Percentiles rank a stretch among this genome's conserved stretches.
Conservation (phyloP, 2,329 filamentous ascomycete species). For the Penicillium sp. region DNA sequence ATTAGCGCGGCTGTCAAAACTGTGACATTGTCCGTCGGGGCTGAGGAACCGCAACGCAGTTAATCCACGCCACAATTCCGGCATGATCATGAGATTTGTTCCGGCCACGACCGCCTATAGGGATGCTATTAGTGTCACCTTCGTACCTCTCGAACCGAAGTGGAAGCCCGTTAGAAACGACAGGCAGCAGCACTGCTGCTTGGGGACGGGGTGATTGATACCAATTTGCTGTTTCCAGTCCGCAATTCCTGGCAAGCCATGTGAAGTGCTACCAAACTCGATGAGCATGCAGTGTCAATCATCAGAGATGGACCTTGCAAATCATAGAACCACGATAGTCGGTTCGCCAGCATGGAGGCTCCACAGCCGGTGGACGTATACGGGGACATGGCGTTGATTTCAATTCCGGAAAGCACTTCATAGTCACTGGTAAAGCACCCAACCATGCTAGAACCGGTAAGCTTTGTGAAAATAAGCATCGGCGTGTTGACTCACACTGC, state of each 20-base stretch:
- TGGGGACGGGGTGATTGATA: not conserved
- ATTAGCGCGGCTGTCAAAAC: not conserved
- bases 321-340: constrained; percentile 37
- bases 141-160: not conserved
- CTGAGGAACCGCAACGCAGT: not conserved
- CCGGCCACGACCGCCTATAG: not conserved
- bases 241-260: not conserved
- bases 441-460: constrained; percentile 17
- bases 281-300: not conserved
- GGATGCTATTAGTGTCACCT: not conserved
- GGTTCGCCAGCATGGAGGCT: constrained; percentile 29
- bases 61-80: not conserved
- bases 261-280: too few species aligned
- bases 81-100: not conserved
- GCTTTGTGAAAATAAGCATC: too few species aligned
- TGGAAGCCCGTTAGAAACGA: not conserved
- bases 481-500: constrained; percentile 29
- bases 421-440: constrained; percentile 33
- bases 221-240: not conserved
- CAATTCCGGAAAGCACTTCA: constrained; percentile 30
- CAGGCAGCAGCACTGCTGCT: not conserved
- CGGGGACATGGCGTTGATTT: constrained; percentile 28
- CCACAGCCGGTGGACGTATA: constrained; percentile 27
- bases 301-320: constrained; percentile 31
- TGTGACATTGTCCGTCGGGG: not conserved